Evolutionary conservation across 176 grass and related monocot species (phyloP).

Genomic region (Hordeum marinum): DNA sequence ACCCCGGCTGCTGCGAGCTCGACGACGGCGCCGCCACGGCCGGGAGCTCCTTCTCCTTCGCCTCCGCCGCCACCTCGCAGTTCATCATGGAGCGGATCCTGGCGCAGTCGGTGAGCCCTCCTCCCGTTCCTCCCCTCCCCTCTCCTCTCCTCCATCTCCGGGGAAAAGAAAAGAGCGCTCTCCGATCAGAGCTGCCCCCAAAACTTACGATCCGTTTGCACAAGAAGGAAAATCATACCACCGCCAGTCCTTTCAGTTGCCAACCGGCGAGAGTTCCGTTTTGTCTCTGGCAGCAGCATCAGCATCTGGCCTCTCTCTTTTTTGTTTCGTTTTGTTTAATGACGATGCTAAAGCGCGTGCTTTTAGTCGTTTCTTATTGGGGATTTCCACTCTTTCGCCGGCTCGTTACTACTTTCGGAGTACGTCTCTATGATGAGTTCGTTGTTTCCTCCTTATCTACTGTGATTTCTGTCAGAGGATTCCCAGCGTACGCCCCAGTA

Average conservation of each 20-base stretch:
- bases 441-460: not conserved
- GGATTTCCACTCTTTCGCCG: not conserved
- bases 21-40: slow-evolving; percentile 45
- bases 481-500: not conserved
- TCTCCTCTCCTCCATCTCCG: not conserved
- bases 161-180: not conserved
- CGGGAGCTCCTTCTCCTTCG: slow-evolving; percentile 92
- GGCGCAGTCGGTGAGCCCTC: slow-evolving; percentile 68
- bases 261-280: not conserved
- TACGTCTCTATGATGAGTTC: not conserved
- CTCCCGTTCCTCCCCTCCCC: not conserved
- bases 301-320: not conserved
- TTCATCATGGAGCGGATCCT: slow-evolving; percentile 99
- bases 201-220: not conserved
- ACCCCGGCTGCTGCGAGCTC: slow-evolving; percentile 53
- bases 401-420: not conserved
- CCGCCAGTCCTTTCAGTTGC: not conserved
- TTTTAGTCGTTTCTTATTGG: slow-evolving; percentile 42
- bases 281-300: not conserved
- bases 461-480: not conserved
- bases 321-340: not conserved
- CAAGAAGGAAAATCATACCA: not conserved
- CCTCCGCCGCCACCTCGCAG: slow-evolving; percentile 90
- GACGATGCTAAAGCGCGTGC: not conserved
- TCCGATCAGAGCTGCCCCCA: not conserved